A percentile compares a stretch with the other conserved stretches of the same genome.
Evolutionary conservation across 2,329 filamentous ascomycete genomes (phyloP).

Genomic region (Blastomyces gilchristii): DNA sequence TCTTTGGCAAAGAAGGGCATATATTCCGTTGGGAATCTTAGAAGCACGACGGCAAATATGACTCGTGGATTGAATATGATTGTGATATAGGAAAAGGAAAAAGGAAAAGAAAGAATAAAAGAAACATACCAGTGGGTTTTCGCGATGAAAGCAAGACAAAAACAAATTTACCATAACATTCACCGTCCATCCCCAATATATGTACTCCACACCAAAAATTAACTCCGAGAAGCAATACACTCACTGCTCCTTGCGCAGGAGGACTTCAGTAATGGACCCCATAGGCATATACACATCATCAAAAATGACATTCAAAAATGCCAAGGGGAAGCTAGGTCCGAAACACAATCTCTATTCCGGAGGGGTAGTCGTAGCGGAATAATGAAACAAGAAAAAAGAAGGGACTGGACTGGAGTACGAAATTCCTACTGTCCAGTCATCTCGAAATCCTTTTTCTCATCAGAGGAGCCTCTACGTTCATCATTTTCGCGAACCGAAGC

Average conservation of each 20-base stretch:
- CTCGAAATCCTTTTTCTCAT: constrained; percentile 3
- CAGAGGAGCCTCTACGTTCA: background rate
- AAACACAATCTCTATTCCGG: background rate
- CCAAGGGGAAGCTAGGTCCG: background rate
- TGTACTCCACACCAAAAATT: background rate
- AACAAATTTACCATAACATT: background rate
- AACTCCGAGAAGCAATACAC: background rate
- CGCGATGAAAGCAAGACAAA: background rate
- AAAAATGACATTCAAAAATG: background rate
- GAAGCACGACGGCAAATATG: background rate
- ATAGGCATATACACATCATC: background rate
- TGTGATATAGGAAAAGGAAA: background rate
- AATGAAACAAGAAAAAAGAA: background rate
- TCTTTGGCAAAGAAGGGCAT: background rate
- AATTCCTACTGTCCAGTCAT: constrained; percentile 2
- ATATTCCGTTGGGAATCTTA: background rate
- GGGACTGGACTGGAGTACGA: background rate
- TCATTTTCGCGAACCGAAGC: background rate
- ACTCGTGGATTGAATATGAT: background rate
- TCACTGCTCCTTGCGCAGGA: background rate
- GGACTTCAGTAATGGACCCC: background rate
- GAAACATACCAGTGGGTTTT: background rate
- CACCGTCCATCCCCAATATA: background rate
- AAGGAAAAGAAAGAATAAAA: background rate
- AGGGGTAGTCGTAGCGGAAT: background rate